These are phyloP conservation scores for Monosporozyma aerobia DNA, from an alignment of 805 yeast genomes.

Conservation along the genomic window DNA sequence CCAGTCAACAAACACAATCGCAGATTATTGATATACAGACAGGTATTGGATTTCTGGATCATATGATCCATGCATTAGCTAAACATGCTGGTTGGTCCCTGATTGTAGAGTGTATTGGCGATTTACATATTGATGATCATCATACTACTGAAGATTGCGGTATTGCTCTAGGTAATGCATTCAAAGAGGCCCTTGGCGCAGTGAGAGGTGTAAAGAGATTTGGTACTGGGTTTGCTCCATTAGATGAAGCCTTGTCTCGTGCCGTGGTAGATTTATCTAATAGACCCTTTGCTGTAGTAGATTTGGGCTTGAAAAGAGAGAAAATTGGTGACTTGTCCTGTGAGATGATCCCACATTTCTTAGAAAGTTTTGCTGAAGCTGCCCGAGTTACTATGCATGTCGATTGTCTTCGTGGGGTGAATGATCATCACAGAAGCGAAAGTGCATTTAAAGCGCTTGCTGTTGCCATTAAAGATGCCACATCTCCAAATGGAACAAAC, in stretches of 20 bases:
- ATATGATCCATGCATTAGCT: constrained; percentile 94
- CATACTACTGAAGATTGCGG: constrained; percentile 96
- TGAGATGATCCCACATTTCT: constrained; percentile 97
- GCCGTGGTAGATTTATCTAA: constrained; percentile 95
- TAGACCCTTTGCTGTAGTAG: constrained; percentile 85
- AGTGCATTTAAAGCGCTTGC: constrained; percentile 96
- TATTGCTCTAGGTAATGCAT: constrained; percentile 82
- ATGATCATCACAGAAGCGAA: constrained; percentile 95
- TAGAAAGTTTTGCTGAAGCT: constrained; percentile 88
- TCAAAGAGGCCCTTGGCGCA: constrained; percentile 81
- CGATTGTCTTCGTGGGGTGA: constrained; percentile 85
- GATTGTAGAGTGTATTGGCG: constrained; percentile 84
- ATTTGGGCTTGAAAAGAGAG: constrained; percentile 84
- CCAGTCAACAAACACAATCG: constrained; percentile 56
- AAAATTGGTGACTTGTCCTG: constrained; percentile 85
- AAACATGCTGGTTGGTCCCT: constrained; percentile 96
- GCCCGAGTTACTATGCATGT: constrained; percentile 90
- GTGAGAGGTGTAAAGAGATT: constrained; percentile 87
- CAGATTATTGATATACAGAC: constrained; percentile 78
- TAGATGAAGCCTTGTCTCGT: constrained; percentile 90
- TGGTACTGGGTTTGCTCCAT: constrained; percentile 88
- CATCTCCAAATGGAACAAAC: constrained; percentile 68
- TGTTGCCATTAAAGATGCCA: constrained; percentile 81
- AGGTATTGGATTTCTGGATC: constrained; percentile 93
- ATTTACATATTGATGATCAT: constrained; percentile 92